phyloP scores from a whole-genome alignment of 306 rosid species.

The Echinosophora koreensis region DNA sequence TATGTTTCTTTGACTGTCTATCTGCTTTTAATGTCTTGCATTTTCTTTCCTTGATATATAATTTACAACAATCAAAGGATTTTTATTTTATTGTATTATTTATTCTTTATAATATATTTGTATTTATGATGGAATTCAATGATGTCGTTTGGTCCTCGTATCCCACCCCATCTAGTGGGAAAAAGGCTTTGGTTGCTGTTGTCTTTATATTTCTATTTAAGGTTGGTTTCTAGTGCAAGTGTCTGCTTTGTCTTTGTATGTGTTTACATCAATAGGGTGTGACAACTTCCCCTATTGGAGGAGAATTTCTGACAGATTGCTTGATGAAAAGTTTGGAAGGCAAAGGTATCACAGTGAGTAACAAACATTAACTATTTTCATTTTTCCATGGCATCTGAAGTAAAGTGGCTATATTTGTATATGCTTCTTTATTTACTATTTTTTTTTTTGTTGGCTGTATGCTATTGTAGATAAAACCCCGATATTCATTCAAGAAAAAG shows the following conservation, averaged over 20 bases:
- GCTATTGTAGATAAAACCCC: constrained; percentile 77
- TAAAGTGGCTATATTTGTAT: constrained; percentile 29
- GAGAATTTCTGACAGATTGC: constrained; percentile 97
- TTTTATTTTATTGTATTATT: constrained; percentile 5
- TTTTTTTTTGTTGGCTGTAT: not conserved
- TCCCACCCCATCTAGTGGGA: too few relatives aligned
- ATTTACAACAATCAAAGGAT: not conserved
- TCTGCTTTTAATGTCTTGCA: not conserved
- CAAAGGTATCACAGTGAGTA: constrained; percentile 86
- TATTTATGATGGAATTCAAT: not conserved
- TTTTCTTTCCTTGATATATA: constrained; percentile 4
- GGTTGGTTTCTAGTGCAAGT: constrained; percentile 9
- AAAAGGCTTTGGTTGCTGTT: too few relatives aligned
- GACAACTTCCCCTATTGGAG: constrained; percentile 92
- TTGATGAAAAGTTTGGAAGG: constrained; percentile 96
- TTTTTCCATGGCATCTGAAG: constrained; percentile 18
- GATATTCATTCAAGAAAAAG: constrained; percentile 93
- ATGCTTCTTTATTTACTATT: constrained; percentile 5
- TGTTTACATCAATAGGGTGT: constrained; percentile 74
- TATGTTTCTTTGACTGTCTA: not conserved
- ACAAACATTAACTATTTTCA: constrained; percentile 22
- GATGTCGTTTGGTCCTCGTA: too few relatives aligned
- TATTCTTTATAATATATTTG: not conserved
- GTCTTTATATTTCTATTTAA: constrained; percentile 3
- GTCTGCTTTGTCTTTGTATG: constrained; percentile 7